Evolutionary conservation across 495 filamentous ascomycete genomes (phyloP).

Genomic region (Lophium mytilinum): DNA sequence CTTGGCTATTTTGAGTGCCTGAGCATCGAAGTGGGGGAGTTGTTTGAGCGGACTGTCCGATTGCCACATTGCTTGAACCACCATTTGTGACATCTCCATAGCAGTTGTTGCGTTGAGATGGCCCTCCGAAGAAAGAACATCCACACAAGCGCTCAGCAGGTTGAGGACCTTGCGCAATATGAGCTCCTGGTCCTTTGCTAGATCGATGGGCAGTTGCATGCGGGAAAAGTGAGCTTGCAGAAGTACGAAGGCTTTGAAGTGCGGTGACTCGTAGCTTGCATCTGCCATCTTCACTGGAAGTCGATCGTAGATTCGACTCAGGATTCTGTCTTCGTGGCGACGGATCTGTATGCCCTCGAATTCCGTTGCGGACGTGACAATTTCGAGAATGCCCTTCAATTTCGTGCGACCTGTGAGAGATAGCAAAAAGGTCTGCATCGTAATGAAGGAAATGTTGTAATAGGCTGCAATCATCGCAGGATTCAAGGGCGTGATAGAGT

Average conservation of each 20-base stretch:
- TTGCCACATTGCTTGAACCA: constrained; percentile 98
- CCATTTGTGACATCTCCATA: constrained; percentile 99
- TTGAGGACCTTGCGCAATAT: constrained; percentile 80
- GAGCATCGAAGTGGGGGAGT: constrained; percentile 86
- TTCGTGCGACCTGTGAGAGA: constrained; percentile 82
- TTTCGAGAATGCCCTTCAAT: constrained; percentile 92
- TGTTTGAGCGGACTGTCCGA: constrained; percentile 94
- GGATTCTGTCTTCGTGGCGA: constrained; percentile 80
- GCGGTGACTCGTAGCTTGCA: constrained; percentile 79
- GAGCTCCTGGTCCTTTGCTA: constrained; percentile 93
- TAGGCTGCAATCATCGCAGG: constrained; percentile 97
- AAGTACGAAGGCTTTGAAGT: constrained; percentile 96
- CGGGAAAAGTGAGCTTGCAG: constrained; percentile 96
- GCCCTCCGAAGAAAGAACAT: constrained; percentile 92
- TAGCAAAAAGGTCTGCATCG: constrained; percentile 99
- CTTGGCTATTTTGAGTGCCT: constrained; percentile 75
- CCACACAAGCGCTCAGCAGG: constrained; percentile 83
- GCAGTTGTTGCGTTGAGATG: constrained; percentile 95
- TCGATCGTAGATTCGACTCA: constrained; percentile 88
- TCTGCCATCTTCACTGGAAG: constrained; percentile 91
- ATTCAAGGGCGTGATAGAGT: constrained; percentile 80
- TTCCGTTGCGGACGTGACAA: constrained; percentile 93
- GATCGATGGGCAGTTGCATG: constrained; percentile 89
- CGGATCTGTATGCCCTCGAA: constrained; percentile 94
- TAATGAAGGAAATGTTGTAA: constrained; percentile 99